Conservation (phyloP, 2,329 filamentous ascomycete species). For the Stagonosporopsis vannaccii region DNA sequence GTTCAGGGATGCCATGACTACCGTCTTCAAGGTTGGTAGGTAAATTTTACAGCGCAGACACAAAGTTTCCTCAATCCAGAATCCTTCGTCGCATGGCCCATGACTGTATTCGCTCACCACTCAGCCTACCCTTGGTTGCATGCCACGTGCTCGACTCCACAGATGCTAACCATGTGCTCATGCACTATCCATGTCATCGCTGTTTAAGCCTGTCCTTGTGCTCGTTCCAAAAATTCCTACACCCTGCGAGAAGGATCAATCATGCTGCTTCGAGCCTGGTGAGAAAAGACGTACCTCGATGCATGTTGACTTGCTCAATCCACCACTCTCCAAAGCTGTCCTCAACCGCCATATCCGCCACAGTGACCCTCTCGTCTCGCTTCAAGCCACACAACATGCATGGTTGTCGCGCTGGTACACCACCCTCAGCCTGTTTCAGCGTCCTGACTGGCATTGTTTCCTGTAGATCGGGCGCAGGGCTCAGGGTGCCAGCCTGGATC, state of each 20-base stretch:
- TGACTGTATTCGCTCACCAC: background rate
- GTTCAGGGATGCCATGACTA: constrained; percentile 2
- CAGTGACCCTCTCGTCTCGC: constrained; percentile 80
- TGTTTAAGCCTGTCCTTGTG: constrained; percentile 75
- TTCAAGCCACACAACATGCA: constrained; percentile 90
- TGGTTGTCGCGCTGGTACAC: constrained; percentile 73
- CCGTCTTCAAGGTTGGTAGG: background rate
- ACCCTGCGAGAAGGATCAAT: constrained; percentile 58
- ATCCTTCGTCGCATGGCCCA: background rate
- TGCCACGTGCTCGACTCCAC: background rate
- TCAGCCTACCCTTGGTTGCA: background rate
- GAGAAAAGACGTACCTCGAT: constrained; percentile 65
- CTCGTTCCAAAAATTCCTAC: constrained; percentile 84
- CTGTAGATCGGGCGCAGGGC: constrained; percentile 71
- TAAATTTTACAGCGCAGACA: background rate
- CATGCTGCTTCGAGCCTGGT: background rate
- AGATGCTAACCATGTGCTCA: constrained; percentile 1
- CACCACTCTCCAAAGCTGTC: constrained; percentile 98
- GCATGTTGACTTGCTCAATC: constrained; percentile 70
- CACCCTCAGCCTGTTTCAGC: constrained; percentile 68
- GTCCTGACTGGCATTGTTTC: constrained; percentile 73
- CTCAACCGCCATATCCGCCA: constrained; percentile 77
- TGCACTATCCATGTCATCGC: constrained; percentile 57
- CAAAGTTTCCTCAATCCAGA: background rate
- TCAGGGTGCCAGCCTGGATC: constrained; percentile 49